Evolutionary conservation across 2,329 filamentous ascomycete species (phyloP), one percentile per base, ranked within the genome.

Genomic region (Scleromitrula shiraiana): DNA sequence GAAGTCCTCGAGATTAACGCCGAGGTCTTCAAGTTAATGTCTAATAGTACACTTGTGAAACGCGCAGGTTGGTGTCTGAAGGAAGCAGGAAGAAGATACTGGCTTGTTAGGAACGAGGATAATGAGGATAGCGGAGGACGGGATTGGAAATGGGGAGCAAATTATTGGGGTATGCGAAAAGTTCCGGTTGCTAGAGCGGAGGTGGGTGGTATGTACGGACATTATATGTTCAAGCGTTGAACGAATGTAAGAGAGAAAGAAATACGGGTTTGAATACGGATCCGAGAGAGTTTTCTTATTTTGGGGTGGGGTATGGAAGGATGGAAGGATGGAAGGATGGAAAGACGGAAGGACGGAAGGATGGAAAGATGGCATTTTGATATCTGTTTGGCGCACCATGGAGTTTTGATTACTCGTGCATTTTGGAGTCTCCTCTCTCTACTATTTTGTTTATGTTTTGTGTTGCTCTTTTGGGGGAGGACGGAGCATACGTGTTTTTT

Each of bases 101-200:
- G 84, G 83, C 63, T 90, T 65, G 84, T 89, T 53, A 57, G 70
- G 55, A 67, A 71, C 50, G 48, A 44, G 5, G 39, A 32, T 37
- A 14, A 22, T 24, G 37, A 58, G 59, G 39, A 54, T 56, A 42
- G 52, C 12, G 41, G 80, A 2, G 65, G 70, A 39, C 71, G 82
- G 26, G 68, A 70, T 59, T 93, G 87, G 87, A 93, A 93, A 71
- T 85, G 88, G 83, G 87, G 87, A 26, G 86, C 86, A 41, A 78
- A 80, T 58, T 86, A 81, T 69, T 91, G 87, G 87, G 87, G 87
- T 30, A 89, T 89, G 80, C 76, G 85, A 53, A 93, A 80, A 63
- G 66, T 77, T 22, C 75, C 76, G 2, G 71, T 79, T 53, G 73
- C 71, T 12, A 66, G 71, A 29, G 71, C 73, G 7, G 75, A 79